Evolutionary conservation across 192 early-diverging fungal genomes (phyloP).

Genomic region (Rhizophagus prolifer): DNA sequence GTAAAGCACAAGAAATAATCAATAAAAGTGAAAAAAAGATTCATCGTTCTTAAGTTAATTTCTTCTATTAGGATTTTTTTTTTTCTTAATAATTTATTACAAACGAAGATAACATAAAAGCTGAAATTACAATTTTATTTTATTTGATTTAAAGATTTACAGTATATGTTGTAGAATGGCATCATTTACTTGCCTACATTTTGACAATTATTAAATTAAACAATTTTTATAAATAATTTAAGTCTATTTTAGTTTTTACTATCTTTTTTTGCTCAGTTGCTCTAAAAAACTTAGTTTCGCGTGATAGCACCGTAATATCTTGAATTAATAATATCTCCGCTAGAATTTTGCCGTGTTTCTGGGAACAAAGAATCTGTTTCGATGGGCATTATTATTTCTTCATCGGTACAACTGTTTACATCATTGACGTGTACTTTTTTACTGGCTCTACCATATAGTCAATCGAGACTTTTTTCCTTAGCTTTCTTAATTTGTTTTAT

Average conservation of each 20-base stretch:
- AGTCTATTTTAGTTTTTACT: too few species aligned
- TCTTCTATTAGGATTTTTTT: too few species aligned
- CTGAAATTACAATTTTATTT: background rate
- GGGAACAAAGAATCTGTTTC: background rate
- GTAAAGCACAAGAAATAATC: background rate
- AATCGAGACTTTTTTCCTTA: conserved; percentile 8
- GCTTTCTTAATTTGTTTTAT: background rate
- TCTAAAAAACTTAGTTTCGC: background rate
- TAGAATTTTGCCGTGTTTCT: background rate
- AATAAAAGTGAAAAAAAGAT: background rate
- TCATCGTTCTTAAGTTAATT: background rate
- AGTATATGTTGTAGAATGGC: background rate
- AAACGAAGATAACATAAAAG: too few species aligned
- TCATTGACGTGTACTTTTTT: background rate
- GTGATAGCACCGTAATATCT: background rate
- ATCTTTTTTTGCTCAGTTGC: background rate
- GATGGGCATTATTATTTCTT: background rate
- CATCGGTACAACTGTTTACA: background rate
- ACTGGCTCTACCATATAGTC: conserved; percentile 19
- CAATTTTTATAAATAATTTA: too few species aligned
- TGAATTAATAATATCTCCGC: background rate
- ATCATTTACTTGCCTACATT: background rate
- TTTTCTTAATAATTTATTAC: too few species aligned
- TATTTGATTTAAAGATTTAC: background rate
- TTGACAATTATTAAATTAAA: too few species aligned